Evolutionary conservation across 2,329 filamentous ascomycete genomes (phyloP), one percentile per base, ranked within the genome.

Genomic region (Chaetomium globosum): DNA sequence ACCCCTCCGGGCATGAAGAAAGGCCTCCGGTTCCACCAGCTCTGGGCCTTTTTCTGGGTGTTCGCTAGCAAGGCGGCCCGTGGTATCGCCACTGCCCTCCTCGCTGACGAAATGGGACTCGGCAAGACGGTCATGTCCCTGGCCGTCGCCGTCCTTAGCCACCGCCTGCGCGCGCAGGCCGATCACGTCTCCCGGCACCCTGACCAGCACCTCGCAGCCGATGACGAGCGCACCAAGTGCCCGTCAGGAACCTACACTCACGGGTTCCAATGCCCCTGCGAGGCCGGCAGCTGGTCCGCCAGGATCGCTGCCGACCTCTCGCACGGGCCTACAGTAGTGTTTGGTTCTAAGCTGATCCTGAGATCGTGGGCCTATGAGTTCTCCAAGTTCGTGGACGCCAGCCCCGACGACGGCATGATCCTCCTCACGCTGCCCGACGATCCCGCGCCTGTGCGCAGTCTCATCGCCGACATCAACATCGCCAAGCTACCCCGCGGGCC

Each of bases 321-420:
- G 48, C 46, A 60, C 48, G 58, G 58, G 36, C 58, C 58, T 49
- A 60, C 46, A 16, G 43, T 60, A 19, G 43, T 49, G 57, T 36
- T 49, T 36, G 63, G 72, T 19, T 69, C 55, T 33, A 46, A 48
- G 39, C 36, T 30, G 36, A 46, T 48, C 36, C 39, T 58, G 36
- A 46, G 39, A 30, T 58, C 55, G 23, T 58, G 55, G 55, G 55
- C 55, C 55, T n/a, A 58, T 23, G 55, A 58, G 26, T 58, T 58
- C 55, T 26, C 55, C 55, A 58, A 26, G 26, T 26, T 26, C 26
- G 26, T 26, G 26, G 26, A 26, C 26, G 26, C 26, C 26, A 26
- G 26, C 26, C 26, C 26, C 26, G 26, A 26, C 26, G 26, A 26
- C 26, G 26, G 26, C 26, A 26, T 26, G 26, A 26, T 26, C 26